A percentile compares a stretch with the other conserved stretches of the same genome.
Conservation (phyloP, 2,329 filamentous ascomycete species). For the Nothophaeocryptopus gaeumannii region DNA sequence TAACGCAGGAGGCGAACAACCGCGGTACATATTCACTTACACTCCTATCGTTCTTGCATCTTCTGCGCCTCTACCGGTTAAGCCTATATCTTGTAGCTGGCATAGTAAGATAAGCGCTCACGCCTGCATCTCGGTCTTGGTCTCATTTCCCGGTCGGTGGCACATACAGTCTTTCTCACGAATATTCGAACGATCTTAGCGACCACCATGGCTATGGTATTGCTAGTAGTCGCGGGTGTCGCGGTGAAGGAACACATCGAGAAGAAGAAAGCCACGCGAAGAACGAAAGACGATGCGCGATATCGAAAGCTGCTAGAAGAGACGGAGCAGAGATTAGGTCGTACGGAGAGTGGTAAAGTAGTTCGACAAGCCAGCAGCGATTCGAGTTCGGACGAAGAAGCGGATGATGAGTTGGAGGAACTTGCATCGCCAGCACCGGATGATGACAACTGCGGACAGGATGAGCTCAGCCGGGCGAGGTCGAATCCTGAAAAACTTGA, state of each 20-base stretch:
- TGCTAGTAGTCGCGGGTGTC: slow-evolving; percentile 26
- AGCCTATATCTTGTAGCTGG: neutral
- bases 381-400: neutral
- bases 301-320: slow-evolving; percentile 26
- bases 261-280: slow-evolving; percentile 24
- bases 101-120: neutral
- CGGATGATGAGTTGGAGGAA: slow-evolving; percentile 5
- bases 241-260: slow-evolving; percentile 25
- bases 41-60: too few species aligned
- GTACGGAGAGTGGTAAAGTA: slow-evolving; percentile 1
- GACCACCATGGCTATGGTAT: slow-evolving; percentile 25
- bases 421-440: too few species aligned
- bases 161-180: neutral
- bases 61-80: neutral
- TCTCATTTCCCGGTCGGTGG: neutral
- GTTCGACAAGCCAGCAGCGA: neutral
- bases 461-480: too few species aligned
- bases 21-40: neutral
- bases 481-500: neutral
- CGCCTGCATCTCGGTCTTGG: neutral
- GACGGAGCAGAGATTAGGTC: slow-evolving; percentile 21
- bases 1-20: neutral
- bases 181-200: neutral
- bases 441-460: too few species aligned
- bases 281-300: slow-evolving; percentile 25